Base-by-base conservation (phyloP, 1,139 yeast genomes). In the Hansenula lynferdii region DNA sequence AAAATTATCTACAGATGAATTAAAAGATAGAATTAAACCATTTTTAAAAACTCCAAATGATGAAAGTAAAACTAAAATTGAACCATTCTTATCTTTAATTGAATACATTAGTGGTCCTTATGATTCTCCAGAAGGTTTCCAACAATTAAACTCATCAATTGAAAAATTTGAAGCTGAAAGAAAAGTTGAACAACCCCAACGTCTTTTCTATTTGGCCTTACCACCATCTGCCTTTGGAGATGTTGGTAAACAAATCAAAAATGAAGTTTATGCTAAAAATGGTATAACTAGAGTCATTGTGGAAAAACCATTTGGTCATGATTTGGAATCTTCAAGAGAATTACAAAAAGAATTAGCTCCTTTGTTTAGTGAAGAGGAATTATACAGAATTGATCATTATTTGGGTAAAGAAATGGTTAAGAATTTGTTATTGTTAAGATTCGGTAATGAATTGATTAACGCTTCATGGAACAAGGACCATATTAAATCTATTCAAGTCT, bases 401-500 rank as follows among this genome's bases (percentile, higher is more conserved):
- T 72, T 94, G 53, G 98, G 98, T 51, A 92, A 92, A 69, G 98
- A 92, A 67, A 81, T 92, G 92, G 97, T 94, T 43, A 92, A 92
- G 70, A 92, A 90, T 68, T 72, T 94, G 58, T 68, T 87, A 48
- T 89, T 87, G 30, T 69, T 90, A 55, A 77, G 98, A 58, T 92
- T 92, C 59, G 96, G 95, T 50, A 92, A 92, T 66, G 80, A 81
- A 56, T 75, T 90, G 61, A 71, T 92, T 57, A 76, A 76, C 56
- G 86, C 95, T 19, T 77, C 85, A 40, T 92, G 97, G 97, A 84
- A 85, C 67, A 79, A 73, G 59, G 75, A 84, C 49, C 81, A 76
- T 62, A 80, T 92, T 57, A 73, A 79, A 46, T 77, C 82, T 37
- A 80, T 92, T 46, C 97, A 90, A 66, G 80, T 92, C 50, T 75